A percentile compares a stretch with the other conserved stretches of the same genome.
phyloP scores from a whole-genome alignment of 163 green algal species.

The Prototheca wickerhamii region DNA sequence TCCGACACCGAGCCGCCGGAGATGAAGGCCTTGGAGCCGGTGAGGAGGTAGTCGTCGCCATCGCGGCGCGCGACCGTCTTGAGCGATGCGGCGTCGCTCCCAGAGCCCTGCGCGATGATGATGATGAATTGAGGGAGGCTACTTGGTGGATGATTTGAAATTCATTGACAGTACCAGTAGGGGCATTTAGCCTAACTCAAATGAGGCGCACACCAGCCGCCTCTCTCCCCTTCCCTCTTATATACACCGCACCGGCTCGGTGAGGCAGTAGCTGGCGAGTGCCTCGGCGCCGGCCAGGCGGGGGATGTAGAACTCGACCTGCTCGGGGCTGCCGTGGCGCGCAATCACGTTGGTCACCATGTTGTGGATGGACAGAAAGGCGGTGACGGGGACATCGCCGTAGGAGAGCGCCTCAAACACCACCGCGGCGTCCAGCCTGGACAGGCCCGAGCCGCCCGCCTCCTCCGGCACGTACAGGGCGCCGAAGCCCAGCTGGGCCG shows the following conservation, averaged over 20 bases:
- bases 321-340: constrained; percentile 43
- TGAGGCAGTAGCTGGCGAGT: constrained; percentile 78
- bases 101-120: background rate
- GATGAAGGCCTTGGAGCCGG: constrained; percentile 48
- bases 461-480: constrained; percentile 50
- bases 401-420: constrained; percentile 73
- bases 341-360: constrained; percentile 59
- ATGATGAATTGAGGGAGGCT: background rate
- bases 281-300: constrained; percentile 44
- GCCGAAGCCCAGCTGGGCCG: constrained; percentile 57
- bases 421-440: constrained; percentile 51
- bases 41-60: constrained; percentile 45
- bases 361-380: constrained; percentile 84
- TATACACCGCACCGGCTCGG: constrained; percentile 61
- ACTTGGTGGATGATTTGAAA: too few relatives aligned
- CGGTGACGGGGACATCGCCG: constrained; percentile 56
- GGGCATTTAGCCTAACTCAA: too few relatives aligned
- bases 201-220: too few relatives aligned
- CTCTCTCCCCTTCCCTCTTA: background rate
- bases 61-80: constrained; percentile 35
- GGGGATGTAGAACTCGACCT: constrained; percentile 48
- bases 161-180: too few relatives aligned
- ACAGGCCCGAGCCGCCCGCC: constrained; percentile 43
- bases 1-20: constrained; percentile 45
- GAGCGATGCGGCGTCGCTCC: constrained; percentile 35